phyloP scores from a whole-genome alignment of 495 filamentous ascomycete genomes.

The Astrocystis sublimbata region DNA sequence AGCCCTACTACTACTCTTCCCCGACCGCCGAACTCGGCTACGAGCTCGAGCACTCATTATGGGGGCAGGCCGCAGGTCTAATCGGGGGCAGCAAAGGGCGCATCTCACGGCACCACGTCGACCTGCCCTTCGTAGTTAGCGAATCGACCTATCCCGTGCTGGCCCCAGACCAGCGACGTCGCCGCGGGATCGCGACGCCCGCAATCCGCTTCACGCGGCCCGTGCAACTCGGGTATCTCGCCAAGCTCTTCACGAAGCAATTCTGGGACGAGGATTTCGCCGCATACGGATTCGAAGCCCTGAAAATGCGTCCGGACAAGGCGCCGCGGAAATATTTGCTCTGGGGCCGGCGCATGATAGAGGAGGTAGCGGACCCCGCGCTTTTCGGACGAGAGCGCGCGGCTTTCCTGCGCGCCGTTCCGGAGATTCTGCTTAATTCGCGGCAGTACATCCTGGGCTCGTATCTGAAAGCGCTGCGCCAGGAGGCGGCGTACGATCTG shows the following conservation, averaged over 20 bases:
- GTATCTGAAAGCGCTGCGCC: not conserved
- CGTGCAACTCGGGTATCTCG: conserved; percentile 21
- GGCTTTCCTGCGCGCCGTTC: not conserved
- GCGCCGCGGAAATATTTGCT: not conserved
- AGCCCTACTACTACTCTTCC: conserved; percentile 21
- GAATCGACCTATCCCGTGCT: not conserved
- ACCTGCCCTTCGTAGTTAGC: not conserved
- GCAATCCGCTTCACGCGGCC: conserved; percentile 8
- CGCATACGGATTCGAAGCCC: conserved; percentile 15
- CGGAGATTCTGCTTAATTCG: not conserved
- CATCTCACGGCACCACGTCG: not conserved
- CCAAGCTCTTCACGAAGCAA: conserved; percentile 25
- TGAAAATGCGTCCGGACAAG: conserved; percentile 17
- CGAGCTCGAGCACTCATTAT: conserved; percentile 28
- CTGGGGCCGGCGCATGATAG: not conserved
- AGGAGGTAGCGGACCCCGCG: not conserved
- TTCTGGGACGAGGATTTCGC: conserved; percentile 28
- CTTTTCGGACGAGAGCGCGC: not conserved
- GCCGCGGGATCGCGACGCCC: not conserved
- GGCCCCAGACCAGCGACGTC: too few species aligned
- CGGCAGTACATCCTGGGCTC: not conserved
- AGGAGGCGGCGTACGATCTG: not conserved
- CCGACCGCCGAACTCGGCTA: conserved; percentile 23
- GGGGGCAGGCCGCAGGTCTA: not conserved
- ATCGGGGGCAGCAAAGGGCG: not conserved